Base-by-base conservation (phyloP, 495 filamentous ascomycete species). In the Penicillium tannophilum region DNA sequence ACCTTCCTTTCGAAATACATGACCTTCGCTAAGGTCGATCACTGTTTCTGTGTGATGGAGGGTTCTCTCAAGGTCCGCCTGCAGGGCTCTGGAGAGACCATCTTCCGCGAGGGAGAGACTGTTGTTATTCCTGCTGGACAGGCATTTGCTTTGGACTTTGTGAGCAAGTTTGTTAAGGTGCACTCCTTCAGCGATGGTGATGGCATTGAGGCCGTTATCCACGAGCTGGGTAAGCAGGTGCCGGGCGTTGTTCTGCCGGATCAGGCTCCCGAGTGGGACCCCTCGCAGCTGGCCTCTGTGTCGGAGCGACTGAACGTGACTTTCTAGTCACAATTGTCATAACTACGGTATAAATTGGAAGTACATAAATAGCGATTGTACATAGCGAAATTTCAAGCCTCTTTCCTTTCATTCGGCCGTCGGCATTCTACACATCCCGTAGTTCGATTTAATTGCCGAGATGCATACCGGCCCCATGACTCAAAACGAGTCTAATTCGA, bases 171-270 rank as follows among this genome's bases (percentile, higher is more conserved):
- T 68, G 74, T 77, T 23, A 72, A 69, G 17, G 63, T 75, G 3
- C 78, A 74, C 68, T 72, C 74, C 2, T 80, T 76, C 58, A 67
- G 70, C 2, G 76, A 76, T 63, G 77, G 77, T 8, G 66, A 76
- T 65, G 77, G 77, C 26, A 73, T 75, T 46, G 72, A 75, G 55
- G 54, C 68, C 11, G 42, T 75, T 48, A 67, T 75, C 16, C 72
- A 73, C 26, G 59, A 63, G 45, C 55, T 67, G 4, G 72, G 72
- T 6, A 55, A 61, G 56, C 63, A 63, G 11, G 59, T 66, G 26
- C 63, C 67, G 39, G 56, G 60, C 0, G 68, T 68, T 6, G 65
- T 75, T 1, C 44, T 75, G 41, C 72, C 72, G 2, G 70, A 73
- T 9, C 35, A 63, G 50, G 63, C 54, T 45, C 58, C 53, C 7